Evolutionary conservation across 176 grass and related monocot genomes (phyloP).

Genomic region (Phragmites australis): DNA sequence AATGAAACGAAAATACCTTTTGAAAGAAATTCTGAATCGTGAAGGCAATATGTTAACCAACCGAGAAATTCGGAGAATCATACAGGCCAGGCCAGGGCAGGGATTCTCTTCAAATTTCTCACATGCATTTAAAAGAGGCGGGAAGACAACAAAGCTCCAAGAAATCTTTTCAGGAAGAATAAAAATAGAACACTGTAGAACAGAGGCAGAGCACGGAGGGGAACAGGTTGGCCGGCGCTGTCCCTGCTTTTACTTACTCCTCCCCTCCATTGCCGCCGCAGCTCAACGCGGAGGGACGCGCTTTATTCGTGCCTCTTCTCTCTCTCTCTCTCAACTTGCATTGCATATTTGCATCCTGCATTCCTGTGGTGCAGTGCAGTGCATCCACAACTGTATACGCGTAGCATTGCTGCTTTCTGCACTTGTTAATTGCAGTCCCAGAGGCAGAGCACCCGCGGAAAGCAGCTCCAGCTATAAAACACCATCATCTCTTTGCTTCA

Average conservation of each 20-base stretch:
- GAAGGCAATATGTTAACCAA: no score
- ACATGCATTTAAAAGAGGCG: no score
- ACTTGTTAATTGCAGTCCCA: not conserved
- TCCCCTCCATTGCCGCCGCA: not conserved
- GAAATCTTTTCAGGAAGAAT: no score
- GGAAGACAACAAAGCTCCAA: no score
- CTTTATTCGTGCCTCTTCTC: slow-evolving; percentile 13
- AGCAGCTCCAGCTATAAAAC: slow-evolving; percentile 16
- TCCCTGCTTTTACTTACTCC: slow-evolving; percentile 12
- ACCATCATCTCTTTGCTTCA: not conserved
- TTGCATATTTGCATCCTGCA: not conserved
- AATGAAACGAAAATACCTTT: no score
- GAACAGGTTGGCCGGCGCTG: slow-evolving; percentile 20
- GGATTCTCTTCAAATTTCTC: no score
- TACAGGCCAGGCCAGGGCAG: no score
- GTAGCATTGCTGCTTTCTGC: not conserved
- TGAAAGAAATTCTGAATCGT: no score
- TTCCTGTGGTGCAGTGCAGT: not conserved
- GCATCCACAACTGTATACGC: no score
- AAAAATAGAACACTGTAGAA: no score
- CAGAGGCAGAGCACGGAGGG: not conserved
- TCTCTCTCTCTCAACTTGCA: not conserved
- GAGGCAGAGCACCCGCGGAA: not conserved
- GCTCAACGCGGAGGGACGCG: not conserved
- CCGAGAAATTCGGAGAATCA: no score